Percentiles rank a stretch among this genome's conserved stretches.
Conservation (phyloP, 1,284 basidiomycete genomes). For the Coniferiporia sulphurascens region DNA sequence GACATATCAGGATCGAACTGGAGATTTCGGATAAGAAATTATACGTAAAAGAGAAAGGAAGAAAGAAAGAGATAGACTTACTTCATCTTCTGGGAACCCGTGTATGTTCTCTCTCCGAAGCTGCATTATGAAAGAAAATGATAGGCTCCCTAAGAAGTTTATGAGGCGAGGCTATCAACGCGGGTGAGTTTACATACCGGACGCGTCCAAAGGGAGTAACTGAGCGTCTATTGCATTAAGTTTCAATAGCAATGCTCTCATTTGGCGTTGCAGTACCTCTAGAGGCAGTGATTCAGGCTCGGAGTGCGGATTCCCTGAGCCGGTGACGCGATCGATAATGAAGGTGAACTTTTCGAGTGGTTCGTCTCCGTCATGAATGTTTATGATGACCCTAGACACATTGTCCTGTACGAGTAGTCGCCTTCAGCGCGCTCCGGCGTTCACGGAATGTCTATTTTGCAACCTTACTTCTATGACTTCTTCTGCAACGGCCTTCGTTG, state of each 20-base stretch:
- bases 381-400: conserved; percentile 1
- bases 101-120: conserved; percentile 67
- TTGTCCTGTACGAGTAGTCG: not conserved
- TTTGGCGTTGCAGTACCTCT: conserved; percentile 65
- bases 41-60: not conserved
- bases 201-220: conserved; percentile 54
- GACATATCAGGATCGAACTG: not conserved
- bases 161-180: not conserved
- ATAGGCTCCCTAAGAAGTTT: conserved; percentile 49
- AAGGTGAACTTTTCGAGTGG: conserved; percentile 2
- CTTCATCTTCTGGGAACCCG: conserved; percentile 46
- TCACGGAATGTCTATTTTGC: not conserved
- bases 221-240: conserved; percentile 78
- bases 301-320: conserved; percentile 31
- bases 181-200: conserved; percentile 31
- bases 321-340: conserved; percentile 39
- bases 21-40: not conserved
- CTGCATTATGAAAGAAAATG: conserved; percentile 82
- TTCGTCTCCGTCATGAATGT: conserved; percentile 2
- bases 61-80: conserved; percentile 19
- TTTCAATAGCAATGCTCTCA: conserved; percentile 83
- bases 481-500: conserved; percentile 68
- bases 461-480: conserved; percentile 48
- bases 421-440: not conserved
- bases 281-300: conserved; percentile 50